A percentile compares a stretch with the other conserved stretches of the same genome.
These are phyloP conservation scores for Malus hybrid DNA, from an alignment of 331 rosid genomes.

Conservation along the genomic window DNA sequence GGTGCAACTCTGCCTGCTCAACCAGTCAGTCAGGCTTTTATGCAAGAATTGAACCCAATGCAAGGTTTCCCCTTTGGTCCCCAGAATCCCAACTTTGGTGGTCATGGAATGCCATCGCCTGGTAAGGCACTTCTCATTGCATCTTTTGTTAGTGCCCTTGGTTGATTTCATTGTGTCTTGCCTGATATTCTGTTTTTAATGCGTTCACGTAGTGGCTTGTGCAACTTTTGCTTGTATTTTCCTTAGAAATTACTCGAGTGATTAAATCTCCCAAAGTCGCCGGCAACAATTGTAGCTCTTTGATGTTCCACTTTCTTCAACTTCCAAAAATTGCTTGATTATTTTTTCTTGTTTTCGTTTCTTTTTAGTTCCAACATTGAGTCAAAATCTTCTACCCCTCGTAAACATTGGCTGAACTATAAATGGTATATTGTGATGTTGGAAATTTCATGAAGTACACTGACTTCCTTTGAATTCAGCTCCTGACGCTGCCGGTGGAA, in stretches of 20 bases:
- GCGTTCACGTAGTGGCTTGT: neutral
- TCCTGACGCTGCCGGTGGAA: constrained; percentile 55
- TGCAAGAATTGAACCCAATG: constrained; percentile 63
- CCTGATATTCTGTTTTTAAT: neutral
- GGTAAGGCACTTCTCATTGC: constrained; percentile 32
- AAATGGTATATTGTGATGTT: neutral
- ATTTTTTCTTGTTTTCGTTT: neutral
- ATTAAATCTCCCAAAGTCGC: neutral
- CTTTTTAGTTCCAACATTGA: neutral
- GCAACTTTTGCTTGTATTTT: neutral
- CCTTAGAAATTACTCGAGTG: neutral
- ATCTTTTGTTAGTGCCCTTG: neutral
- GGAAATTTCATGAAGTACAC: neutral
- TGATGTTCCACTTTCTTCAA: neutral
- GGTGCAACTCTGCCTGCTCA: constrained; percentile 27
- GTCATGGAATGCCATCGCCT: constrained; percentile 55
- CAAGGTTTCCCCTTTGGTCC: constrained; percentile 62
- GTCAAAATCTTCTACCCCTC: neutral
- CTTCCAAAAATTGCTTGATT: neutral
- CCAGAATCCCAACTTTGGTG: constrained; percentile 51
- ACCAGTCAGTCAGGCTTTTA: constrained; percentile 39
- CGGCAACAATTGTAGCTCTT: neutral
- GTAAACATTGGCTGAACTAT: neutral
- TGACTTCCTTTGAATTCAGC: constrained; percentile 25
- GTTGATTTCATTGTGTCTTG: neutral